Evolutionary conservation across 345 rosid genomes (phyloP), one percentile per base, ranked within the genome.

Genomic region (Isatis tinctoria): DNA sequence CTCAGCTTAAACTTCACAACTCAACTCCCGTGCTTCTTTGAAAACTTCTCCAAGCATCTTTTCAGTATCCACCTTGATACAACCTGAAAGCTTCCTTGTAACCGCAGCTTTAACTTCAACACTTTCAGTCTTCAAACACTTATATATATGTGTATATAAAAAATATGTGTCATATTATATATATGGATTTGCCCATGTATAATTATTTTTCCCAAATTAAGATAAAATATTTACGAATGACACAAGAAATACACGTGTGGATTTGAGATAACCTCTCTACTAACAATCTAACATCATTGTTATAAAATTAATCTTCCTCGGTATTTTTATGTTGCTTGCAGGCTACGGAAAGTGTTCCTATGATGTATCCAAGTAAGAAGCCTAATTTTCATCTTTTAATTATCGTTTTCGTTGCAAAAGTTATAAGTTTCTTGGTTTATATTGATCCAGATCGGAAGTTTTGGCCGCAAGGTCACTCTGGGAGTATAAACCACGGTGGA

Each of bases 301-400:
- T 22, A 20, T 53, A 56, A 5, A 20, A 43, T 4, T 33, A 26
- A 13, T 14, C 32, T 17, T 13, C 6, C 3, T 12, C 33, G 5
- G 37, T 62, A 16, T 76, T 5, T 49, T 27, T 1, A 37, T 37
- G 32, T 70, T 78, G 44, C 47, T 47, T 75, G 60, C 84, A 86
- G 93, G 92, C 79, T 77, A 87, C 39, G 84, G 72, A 11, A 83
- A 75, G 72, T 89, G 92, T 41, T 40, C 27, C 14, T 89, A 80
- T 61, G 56, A 79, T 10, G 76, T 80, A 45, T 39, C 90, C 1
- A 78, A 86, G 92, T 89, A 79, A 65, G 82, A 73, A 16, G 30
- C 26, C 62, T 65, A 76, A 27, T 8, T 17, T 27, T 68, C 6
- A 41, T 9, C 1, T 12, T 32, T 5, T 2, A 39, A 32, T 14